Evolutionary conservation across 257 asterid genomes (phyloP), one percentile per base, ranked within the genome.

Genomic region (Voacanga thouarsii): DNA sequence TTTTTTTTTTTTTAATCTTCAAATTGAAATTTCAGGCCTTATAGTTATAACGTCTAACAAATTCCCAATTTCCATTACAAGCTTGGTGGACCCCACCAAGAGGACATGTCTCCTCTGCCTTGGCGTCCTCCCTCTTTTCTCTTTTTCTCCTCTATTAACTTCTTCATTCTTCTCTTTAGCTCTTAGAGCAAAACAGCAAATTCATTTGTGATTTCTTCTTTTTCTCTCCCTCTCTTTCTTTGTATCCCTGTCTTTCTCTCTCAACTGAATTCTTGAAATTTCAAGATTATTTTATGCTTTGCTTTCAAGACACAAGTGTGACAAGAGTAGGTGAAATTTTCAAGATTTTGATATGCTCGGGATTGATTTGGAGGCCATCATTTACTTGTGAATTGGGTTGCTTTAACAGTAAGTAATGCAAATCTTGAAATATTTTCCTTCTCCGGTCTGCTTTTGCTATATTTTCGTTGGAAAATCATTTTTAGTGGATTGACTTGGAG

Each of bases 321-420:
- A 12, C 47, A 55, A 9, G 26, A 69, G 73, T 16, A 43, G 41
- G 57, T 44, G 33, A 37, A 75, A 69, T 47, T 57, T 55, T 57
- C 11, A 23, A 43, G 79, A 41, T 66, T 44, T 75, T 50, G 60
- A 64, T 69, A 70, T 60, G 53, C 68, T 73, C 56, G 76, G 55
- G 65, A 75, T 69, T 68, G 76, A 66, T 82, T 65, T 56, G 44
- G 70, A 24, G 73, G 66, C 45, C 79, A 82, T 21, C 81, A 65
- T 65, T 53, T 53, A 55, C 79, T 39, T 78, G 72, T 67, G 73
- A 45, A 77, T 77, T 77, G 75, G 78, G 64, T 79, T 75, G 86
- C 86, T 82, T 79, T 72, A 28, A 61, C 33, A 23, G 86, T 82
- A 82, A 79, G 86, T 82, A 57, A 71, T 47, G 73, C 61, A 61